Evolutionary conservation across 2,329 filamentous ascomycete genomes (phyloP), one percentile per base, ranked within the genome.

Genomic region (Neonectria neomacrospora): DNA sequence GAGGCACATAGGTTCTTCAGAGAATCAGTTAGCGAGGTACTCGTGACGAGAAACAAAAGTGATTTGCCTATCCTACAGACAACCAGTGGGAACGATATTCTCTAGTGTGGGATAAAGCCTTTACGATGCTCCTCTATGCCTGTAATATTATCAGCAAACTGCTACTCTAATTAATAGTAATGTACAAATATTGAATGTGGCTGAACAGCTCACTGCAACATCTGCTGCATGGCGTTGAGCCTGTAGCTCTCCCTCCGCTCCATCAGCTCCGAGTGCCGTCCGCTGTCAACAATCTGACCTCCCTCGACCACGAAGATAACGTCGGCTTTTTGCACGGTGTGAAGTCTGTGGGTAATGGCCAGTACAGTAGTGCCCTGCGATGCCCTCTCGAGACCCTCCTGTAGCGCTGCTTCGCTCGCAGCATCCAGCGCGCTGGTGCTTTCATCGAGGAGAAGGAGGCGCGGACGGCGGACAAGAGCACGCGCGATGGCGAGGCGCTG

Each of bases 401-500:
- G 86, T 16, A 96, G 84, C 3, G 89, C 77, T 7, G 82, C 81
- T 45, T 92, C 90, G 52, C 86, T 90, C 70, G 89, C 88, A 0
- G 87, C 86, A 71, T 96, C 93, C 2, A 97, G 82, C 3, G 90
- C 91, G 34, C 88, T 91, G 0, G 92, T 96, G 28, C 91, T 91
- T 80, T 96, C 93, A 70, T 96, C 93, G 1, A 96, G 82, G 41
- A 96, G 85, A 18, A 96, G 77, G 1, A 96, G 82, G 32, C 89
- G 84, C 0, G 93, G 93, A 60, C 86, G 84, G 1, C 92, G 85
- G 3, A 94, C 84, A 3, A 95, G 81, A 0, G 92, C 92, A 12
- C 93, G 84, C 0, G 93, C 92, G 71, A 96, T 94, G 1, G 90
- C 88, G 14, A 96, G 78, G 1, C 92, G 85, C 75, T 96, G 93